Percentiles rank a stretch among this genome's conserved stretches.
Conservation (phyloP, 2,329 filamentous ascomycete species). For the Aspergillus versicolor region DNA sequence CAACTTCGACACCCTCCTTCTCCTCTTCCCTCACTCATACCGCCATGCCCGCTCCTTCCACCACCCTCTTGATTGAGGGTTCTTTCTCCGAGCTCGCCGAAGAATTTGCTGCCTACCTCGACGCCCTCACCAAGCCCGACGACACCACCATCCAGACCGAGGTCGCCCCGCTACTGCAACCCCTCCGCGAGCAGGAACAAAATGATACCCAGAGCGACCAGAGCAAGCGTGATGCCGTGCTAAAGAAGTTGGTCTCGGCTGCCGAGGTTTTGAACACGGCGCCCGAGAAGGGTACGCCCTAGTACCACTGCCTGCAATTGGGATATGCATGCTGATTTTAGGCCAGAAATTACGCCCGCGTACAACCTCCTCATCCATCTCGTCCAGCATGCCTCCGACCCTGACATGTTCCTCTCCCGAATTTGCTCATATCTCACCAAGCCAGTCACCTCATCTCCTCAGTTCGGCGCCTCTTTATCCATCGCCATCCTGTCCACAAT, state of each 20-base stretch:
- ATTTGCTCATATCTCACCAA: conserved; percentile 88
- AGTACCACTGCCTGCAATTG: not conserved
- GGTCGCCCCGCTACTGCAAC: conserved; percentile 67
- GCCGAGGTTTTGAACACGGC: conserved; percentile 76
- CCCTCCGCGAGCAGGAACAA: conserved; percentile 54
- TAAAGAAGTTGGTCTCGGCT: conserved; percentile 84
- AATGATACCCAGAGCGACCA: conserved; percentile 53
- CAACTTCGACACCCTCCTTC: conserved; percentile 1
- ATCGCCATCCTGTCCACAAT: conserved; percentile 90
- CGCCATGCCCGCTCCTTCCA: conserved; percentile 60
- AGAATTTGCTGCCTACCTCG: conserved; percentile 93
- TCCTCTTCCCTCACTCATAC: conserved; percentile 11
- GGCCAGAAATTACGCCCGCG: conserved; percentile 79
- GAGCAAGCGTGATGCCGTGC: conserved; percentile 73
- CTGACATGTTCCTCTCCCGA: conserved; percentile 79
- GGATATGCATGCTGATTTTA: conserved; percentile 13
- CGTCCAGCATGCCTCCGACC: conserved; percentile 78
- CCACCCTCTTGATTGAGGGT: conserved; percentile 77
- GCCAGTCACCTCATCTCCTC: conserved; percentile 80
- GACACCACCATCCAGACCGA: conserved; percentile 59
- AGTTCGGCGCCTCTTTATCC: conserved; percentile 80
- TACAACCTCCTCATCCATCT: conserved; percentile 98
- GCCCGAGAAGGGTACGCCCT: conserved; percentile 72
- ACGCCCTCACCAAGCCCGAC: conserved; percentile 71
- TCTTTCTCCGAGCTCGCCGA: conserved; percentile 87